Conservation (phyloP, 345 rosid genomes). For the Melaleuca alternifolia region DNA sequence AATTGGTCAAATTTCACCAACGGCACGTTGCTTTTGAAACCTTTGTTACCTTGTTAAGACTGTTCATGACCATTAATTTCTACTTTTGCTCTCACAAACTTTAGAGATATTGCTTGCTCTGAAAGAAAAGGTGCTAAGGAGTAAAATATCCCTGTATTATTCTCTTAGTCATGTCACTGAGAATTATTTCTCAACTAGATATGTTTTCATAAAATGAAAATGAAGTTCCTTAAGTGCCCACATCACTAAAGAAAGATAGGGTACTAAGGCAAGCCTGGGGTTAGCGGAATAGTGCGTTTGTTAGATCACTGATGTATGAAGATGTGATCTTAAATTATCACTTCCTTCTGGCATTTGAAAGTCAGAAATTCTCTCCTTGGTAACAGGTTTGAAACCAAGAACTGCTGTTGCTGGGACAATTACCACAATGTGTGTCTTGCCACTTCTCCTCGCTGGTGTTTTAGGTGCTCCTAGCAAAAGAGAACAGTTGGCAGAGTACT, state of each 20-base stretch:
- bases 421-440: constrained; percentile 67
- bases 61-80: background rate
- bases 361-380: constrained; percentile 10
- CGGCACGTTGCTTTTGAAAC: background rate
- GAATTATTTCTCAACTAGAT: background rate
- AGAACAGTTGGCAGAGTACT: constrained; percentile 54
- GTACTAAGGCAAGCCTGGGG: background rate
- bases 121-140: background rate
- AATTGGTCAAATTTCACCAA: background rate
- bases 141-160: background rate
- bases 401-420: constrained; percentile 69
- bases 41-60: background rate
- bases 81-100: background rate
- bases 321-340: background rate
- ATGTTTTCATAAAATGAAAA: background rate
- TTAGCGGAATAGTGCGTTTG: background rate
- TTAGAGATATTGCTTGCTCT: background rate
- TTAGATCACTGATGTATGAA: background rate
- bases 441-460: constrained; percentile 88
- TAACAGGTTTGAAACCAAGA: constrained; percentile 79
- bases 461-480: constrained; percentile 77
- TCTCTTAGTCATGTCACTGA: background rate
- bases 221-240: background rate
- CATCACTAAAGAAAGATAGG: background rate
- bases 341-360: background rate